These are phyloP conservation scores for Tuber indicum DNA, from an alignment of 495 filamentous ascomycete species.

Conservation along the genomic window DNA sequence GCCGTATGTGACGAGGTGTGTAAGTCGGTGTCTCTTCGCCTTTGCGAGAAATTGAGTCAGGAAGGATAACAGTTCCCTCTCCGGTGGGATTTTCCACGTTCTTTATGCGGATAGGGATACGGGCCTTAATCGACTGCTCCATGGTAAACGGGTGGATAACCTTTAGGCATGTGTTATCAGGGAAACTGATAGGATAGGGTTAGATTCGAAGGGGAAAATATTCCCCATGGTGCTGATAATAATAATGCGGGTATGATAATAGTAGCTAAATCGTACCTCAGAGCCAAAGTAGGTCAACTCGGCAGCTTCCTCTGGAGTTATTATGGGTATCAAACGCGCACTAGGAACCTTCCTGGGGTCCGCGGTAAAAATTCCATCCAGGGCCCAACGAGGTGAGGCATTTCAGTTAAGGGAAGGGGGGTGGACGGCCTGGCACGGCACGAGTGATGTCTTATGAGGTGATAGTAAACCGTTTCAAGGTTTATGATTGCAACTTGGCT, in stretches of 20 bases:
- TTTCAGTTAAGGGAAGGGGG: no score
- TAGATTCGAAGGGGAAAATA: neutral
- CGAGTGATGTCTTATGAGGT: no score
- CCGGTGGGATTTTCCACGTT: slow-evolving; percentile 93
- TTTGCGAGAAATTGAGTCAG: slow-evolving; percentile 34
- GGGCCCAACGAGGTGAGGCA: no score
- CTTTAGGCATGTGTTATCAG: slow-evolving; percentile 39
- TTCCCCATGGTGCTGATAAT: neutral
- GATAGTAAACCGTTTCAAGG: no score
- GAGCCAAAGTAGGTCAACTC: slow-evolving; percentile 90
- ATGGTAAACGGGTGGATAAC: slow-evolving; percentile 98
- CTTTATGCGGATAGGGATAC: slow-evolving; percentile 83
- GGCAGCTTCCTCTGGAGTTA: slow-evolving; percentile 81
- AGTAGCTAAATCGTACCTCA: slow-evolving; percentile 45
- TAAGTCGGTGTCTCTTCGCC: slow-evolving; percentile 39
- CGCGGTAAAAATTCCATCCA: slow-evolving; percentile 84
- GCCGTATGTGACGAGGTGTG: slow-evolving; percentile 34
- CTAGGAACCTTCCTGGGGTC: slow-evolving; percentile 84
- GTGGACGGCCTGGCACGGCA: no score
- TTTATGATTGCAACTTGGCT: no score
- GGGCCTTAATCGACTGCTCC: slow-evolving; percentile 91
- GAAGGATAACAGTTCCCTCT: slow-evolving; percentile 77
- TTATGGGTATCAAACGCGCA: slow-evolving; percentile 64
- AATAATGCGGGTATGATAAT: neutral
- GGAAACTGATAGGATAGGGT: neutral